Conservation (phyloP, 345 rosid species). For the Citrus sp. region DNA sequence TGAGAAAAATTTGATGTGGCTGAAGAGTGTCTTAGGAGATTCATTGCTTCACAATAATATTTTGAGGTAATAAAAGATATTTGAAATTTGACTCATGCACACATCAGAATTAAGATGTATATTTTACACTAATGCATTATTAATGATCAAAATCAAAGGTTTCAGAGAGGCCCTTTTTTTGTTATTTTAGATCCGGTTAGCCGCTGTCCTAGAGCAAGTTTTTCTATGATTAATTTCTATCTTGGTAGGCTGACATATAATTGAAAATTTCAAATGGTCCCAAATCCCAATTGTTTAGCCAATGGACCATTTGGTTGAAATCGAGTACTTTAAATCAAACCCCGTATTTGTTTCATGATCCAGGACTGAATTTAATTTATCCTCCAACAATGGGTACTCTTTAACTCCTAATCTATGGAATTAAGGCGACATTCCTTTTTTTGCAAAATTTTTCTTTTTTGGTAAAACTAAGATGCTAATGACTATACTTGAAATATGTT, state of each 20-base stretch:
- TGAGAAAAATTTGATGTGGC: not conserved
- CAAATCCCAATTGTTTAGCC: slow-evolving; percentile 11
- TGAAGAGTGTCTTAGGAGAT: not conserved
- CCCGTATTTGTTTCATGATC: not conserved
- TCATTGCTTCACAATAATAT: not conserved
- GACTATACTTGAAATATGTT: too few species aligned
- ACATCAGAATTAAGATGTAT: too few species aligned
- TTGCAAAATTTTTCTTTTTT: too few species aligned
- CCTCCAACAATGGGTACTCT: not conserved
- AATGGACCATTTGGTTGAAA: slow-evolving; percentile 10
- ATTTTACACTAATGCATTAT: not conserved
- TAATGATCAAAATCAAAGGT: not conserved
- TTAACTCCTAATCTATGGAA: not conserved
- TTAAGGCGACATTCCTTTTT: not conserved
- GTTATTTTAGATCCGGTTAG: not conserved
- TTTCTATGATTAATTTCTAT: not conserved
- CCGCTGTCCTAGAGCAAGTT: not conserved
- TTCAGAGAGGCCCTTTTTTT: not conserved
- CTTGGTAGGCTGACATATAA: not conserved
- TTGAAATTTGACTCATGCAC: too few species aligned
- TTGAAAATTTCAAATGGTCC: slow-evolving; percentile 10
- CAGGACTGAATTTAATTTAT: not conserved
- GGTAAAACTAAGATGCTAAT: too few species aligned
- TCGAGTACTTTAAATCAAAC: not conserved
- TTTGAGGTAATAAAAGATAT: too few species aligned